These are phyloP conservation scores for Plantago elongata DNA, from an alignment of 257 asterid species.

Conservation along the genomic window DNA sequence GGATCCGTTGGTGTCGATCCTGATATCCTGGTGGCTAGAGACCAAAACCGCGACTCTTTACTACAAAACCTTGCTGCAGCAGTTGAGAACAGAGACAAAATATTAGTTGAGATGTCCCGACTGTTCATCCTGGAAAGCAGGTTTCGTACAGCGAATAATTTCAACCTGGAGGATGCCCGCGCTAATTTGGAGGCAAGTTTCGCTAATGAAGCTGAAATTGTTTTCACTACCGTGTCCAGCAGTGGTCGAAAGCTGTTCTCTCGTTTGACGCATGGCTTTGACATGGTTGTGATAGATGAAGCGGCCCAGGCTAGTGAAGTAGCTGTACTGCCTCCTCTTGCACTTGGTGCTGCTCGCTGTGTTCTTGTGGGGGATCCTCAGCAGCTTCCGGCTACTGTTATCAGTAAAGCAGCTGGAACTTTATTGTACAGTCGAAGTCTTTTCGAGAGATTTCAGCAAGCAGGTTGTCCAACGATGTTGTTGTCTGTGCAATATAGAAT, in stretches of 20 bases:
- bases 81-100: slow-evolving; percentile 88
- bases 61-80: slow-evolving; percentile 91
- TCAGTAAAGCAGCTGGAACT: slow-evolving; percentile 98
- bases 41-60: slow-evolving; percentile 80
- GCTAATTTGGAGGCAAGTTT: slow-evolving; percentile 95
- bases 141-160: slow-evolving; percentile 70
- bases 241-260: slow-evolving; percentile 96
- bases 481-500: slow-evolving; percentile 94
- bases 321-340: slow-evolving; percentile 85
- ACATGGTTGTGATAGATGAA: slow-evolving; percentile 99
- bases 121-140: slow-evolving; percentile 77
- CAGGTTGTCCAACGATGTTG: slow-evolving; percentile 98
- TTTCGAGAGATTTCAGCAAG: slow-evolving; percentile 96
- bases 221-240: slow-evolving; percentile 94
- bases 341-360: slow-evolving; percentile 99
- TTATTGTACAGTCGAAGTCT: slow-evolving; percentile 95
- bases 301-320: slow-evolving; percentile 99
- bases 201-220: slow-evolving; percentile 98
- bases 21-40: slow-evolving; percentile 86
- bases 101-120: slow-evolving; percentile 91
- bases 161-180: slow-evolving; percentile 95
- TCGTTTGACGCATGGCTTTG: slow-evolving; percentile 94
- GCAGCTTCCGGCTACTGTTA: slow-evolving; percentile 98
- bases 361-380: slow-evolving; percentile 99
- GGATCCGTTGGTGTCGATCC: slow-evolving; percentile 99